Conservation (phyloP, 768 basidiomycete species). For the Mycena haematopus region DNA sequence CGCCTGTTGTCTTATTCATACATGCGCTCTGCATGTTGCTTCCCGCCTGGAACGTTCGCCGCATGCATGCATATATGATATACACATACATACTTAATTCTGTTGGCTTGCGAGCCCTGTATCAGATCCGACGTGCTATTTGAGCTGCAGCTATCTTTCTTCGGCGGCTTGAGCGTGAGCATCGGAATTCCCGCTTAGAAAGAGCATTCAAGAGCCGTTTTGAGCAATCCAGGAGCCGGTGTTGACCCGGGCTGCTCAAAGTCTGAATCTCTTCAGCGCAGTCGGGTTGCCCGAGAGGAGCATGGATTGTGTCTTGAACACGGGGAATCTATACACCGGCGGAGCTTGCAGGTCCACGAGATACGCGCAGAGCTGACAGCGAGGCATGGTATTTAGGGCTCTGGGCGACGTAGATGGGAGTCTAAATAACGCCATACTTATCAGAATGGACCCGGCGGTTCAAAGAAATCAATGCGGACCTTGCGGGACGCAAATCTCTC, state of each 20-base stretch:
- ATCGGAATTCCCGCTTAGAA: too few relatives aligned
- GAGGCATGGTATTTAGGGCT: neutral
- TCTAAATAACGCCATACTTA: neutral
- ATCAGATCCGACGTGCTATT: neutral
- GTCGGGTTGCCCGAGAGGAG: too few relatives aligned
- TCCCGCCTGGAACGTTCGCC: neutral
- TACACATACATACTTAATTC: slow-evolving; percentile 1
- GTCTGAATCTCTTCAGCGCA: too few relatives aligned
- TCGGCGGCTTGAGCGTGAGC: too few relatives aligned
- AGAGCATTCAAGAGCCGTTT: too few relatives aligned
- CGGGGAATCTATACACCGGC: slow-evolving; percentile 1
- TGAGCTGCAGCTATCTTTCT: too few relatives aligned
- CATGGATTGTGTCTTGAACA: neutral
- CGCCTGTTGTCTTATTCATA: neutral
- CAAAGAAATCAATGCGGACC: neutral
- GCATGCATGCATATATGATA: too few relatives aligned
- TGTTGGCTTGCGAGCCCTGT: slow-evolving; percentile 3
- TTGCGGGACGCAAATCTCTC: neutral
- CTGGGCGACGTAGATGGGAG: neutral
- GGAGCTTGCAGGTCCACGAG: neutral
- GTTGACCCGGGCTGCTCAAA: too few relatives aligned
- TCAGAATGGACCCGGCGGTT: neutral
- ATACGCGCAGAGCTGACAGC: neutral
- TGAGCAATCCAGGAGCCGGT: too few relatives aligned
- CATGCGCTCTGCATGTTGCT: neutral